Base-by-base conservation (phyloP, 805 yeast species). In the Candida corydali region DNA sequence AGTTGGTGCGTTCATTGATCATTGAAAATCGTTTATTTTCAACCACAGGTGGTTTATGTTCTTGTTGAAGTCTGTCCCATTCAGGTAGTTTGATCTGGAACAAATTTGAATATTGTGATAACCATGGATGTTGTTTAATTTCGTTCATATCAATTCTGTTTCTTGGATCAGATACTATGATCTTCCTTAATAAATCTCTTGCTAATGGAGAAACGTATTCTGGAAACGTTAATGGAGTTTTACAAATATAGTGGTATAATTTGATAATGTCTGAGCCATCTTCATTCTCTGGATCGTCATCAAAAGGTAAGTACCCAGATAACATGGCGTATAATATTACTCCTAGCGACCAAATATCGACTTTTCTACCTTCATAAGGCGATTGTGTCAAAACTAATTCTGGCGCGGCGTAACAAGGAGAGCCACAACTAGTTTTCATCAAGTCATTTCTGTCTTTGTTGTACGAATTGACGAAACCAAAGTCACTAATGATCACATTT, bases 341-440 rank as follows among this genome's bases (percentile, higher is more conserved):
- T 41, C 98, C 98, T 51, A 95, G 79, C 0, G 96, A 86, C 98
- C 98, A 93, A 29, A 89, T 83, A 61, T 93, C 98, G 22, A 87
- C 97, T 60, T 87, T 88, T 43, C 87, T 76, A 16, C 96, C 97
- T 47, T 85, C 87, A 56, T 93, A 93, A 11, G 95, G 88, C 37
- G 80, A 75, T 44, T 80, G 86, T 9, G 91, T 82, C 20, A 88
- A 82, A 3, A 93, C 98, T 40, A 93, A 65, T 57, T 93, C 98
- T 0, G 98, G 98, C 1, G 98, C 98, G 0, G 98, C 98, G 60
- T 91, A 91, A 59, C 98, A 91, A 1, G 98, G 98, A 3, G 96
- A 86, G 1, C 98, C 98, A 59, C 98, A 91, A 25, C 89, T 78
- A 1, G 98, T 91, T 55, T 80, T 81, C 98, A 91, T 93, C 30